Base-by-base conservation (phyloP, 1,284 basidiomycete genomes). In the Cryptococcus wingfieldii region DNA sequence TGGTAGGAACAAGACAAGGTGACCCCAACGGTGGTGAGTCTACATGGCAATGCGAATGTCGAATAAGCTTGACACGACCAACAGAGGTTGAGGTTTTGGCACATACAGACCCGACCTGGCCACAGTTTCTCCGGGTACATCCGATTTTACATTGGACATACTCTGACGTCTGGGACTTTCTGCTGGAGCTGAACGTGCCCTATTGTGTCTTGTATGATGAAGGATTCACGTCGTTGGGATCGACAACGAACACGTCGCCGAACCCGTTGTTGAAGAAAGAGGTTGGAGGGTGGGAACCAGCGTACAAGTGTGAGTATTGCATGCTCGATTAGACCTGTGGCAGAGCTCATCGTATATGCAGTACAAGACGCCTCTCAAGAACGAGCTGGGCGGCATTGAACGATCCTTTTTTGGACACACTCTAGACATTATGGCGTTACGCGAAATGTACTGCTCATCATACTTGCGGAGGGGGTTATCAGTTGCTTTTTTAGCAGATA, bases 91-190 rank as follows among this genome's bases (percentile, higher is more conserved):
- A 84, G 0, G 82, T 84, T 61, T 82, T 85, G 47, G 87, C 87
- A 62, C 86, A 83, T 64, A 95, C 91, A 6, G 93, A 97, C 75
- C 77, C 83, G 0, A 87, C 83, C 51, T 98, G 95, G 95, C 94
- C 95, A 5, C 72, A 78, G 4, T 90, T 95, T 58, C 87, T 94
- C 69, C 85, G 95, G 19, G 85, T 98, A 28, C 95, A 98, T 72
- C 95, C 96, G 0, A 90, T 98, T 65, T 88, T 98, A 50, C 87
- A 97, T 71, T 98, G 95, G 95, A 80, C 84, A 0, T 98, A 98
- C 75, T 71, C 78, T 2, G 85, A 96, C 59, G 84, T 98, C 2
- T 98, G 96, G 96, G 77, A 79, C 1, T 98, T 95, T 77, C 78
- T 98, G 38, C 80, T 86, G 7, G 80, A 81, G 56, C 79, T 95